Conservation (phyloP, 805 yeast genomes). For the Dipodascopsis uninucleata region DNA sequence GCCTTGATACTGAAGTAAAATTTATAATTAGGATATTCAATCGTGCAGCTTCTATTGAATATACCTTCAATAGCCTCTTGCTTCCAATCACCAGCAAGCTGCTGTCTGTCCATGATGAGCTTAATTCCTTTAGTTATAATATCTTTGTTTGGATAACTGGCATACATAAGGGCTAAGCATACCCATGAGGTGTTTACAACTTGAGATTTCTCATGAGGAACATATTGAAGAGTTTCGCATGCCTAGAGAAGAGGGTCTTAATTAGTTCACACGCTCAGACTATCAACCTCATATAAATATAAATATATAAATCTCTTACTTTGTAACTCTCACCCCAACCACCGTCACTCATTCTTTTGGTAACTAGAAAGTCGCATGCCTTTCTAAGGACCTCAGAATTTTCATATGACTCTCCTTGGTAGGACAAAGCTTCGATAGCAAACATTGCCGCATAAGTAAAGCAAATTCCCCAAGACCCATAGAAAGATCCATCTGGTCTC, state of each 20-base stretch:
- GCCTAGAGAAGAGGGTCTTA: slow-evolving; percentile 6
- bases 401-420: slow-evolving; percentile 60
- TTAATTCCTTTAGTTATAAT: slow-evolving; percentile 61
- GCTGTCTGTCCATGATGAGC: slow-evolving; percentile 64
- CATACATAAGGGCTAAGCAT: slow-evolving; percentile 71
- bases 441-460: slow-evolving; percentile 96
- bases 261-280: not conserved
- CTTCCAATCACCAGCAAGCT: slow-evolving; percentile 75
- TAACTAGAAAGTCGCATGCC: slow-evolving; percentile 82
- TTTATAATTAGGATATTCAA: slow-evolving; percentile 92
- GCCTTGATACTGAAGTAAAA: slow-evolving; percentile 91
- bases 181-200: slow-evolving; percentile 95
- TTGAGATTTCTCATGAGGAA: slow-evolving; percentile 40
- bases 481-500: slow-evolving; percentile 87
- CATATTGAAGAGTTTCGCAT: slow-evolving; percentile 24
- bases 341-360: slow-evolving; percentile 79
- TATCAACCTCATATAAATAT: not conserved
- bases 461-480: slow-evolving; percentile 98
- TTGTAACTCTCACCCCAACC: slow-evolving; percentile 98
- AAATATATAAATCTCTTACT: slow-evolving; percentile 45
- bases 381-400: slow-evolving; percentile 59
- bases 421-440: slow-evolving; percentile 85
- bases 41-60: slow-evolving; percentile 67
- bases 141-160: slow-evolving; percentile 67
- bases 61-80: slow-evolving; percentile 90